Evolutionary conservation across 768 basidiomycete genomes (phyloP), one percentile per base, ranked within the genome.

Genomic region (Kwoniella heveanensis): DNA sequence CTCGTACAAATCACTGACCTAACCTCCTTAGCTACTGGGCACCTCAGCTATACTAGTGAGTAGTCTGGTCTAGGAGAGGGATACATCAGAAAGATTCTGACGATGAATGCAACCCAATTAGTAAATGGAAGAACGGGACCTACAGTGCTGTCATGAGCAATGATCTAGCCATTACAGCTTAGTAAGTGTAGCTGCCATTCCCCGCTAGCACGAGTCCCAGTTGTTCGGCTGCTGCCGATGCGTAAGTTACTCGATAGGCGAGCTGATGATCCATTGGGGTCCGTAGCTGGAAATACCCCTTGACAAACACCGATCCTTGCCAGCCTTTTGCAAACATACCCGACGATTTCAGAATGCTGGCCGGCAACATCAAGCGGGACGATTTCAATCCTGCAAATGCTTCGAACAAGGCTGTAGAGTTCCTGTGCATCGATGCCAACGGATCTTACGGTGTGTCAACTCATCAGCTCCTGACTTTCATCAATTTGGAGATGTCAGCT

Each of bases 11-110:
- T n/a, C n/a, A n/a, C n/a, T n/a, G n/a, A n/a, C n/a, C n/a, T n/a
- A n/a, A n/a, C n/a, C n/a, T n/a, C n/a, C n/a, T n/a, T n/a, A 66
- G 60, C 29, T 72, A 69, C 44, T 72, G 71, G 71, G 60, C 58
- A 10, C 71, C 71, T 44, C 62, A 65, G 47, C 48, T 72, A 0
- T 67, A 65, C 60, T 72, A 72, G 66, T 67, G 27, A 56, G 65
- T 54, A n/a, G n/a, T n/a, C n/a, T n/a, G n/a, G n/a, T n/a, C n/a
- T n/a, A n/a, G n/a, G n/a, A n/a, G n/a, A n/a, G n/a, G n/a, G n/a
- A n/a, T n/a, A n/a, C n/a, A n/a, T n/a, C n/a, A n/a, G n/a, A n/a
- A n/a, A n/a, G n/a, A n/a, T n/a, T n/a, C n/a, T n/a, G n/a, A n/a
- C n/a, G n/a, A n/a, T n/a, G n/a, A n/a, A n/a, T n/a, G n/a, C n/a